Percentiles rank a stretch among this genome's conserved stretches.
Conservation (phyloP, 2,329 filamentous ascomycete genomes). For the Cladosporium sp. region DNA sequence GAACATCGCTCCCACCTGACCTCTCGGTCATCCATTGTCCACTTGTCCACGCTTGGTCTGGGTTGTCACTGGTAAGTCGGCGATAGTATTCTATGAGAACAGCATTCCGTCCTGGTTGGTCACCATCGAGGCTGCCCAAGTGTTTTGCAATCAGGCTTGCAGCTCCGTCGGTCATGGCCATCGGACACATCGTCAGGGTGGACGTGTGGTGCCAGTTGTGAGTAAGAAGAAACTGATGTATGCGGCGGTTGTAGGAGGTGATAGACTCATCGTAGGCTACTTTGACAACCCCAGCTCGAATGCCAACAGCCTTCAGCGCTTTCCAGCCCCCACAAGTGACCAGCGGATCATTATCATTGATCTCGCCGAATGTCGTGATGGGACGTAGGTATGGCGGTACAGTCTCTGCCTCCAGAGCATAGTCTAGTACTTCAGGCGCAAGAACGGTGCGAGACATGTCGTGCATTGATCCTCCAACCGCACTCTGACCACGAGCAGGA, state of each 20-base stretch:
- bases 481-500: not conserved
- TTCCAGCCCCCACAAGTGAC: not conserved
- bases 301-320: not conserved
- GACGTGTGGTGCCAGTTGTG: constrained; percentile 63
- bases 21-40: constrained; percentile 80
- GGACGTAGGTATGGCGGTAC: not conserved
- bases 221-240: constrained; percentile 59
- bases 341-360: not conserved
- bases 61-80: constrained; percentile 56
- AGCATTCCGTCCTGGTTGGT: constrained; percentile 26
- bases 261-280: constrained; percentile 20
- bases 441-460: not conserved
- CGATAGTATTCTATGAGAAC: constrained; percentile 38
- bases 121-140: constrained; percentile 30
- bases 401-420: not conserved
- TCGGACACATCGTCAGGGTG: constrained; percentile 63
- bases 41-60: constrained; percentile 62
- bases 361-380: not conserved
- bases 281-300: not conserved
- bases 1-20: constrained; percentile 68
- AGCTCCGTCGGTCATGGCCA: constrained; percentile 66
- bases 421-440: not conserved
- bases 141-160: constrained; percentile 53
- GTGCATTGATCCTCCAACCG: constrained; percentile 23
- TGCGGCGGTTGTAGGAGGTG: constrained; percentile 47